Base-by-base conservation (phyloP, 2,329 filamentous ascomycete species). In the Alternaria gaisen region DNA sequence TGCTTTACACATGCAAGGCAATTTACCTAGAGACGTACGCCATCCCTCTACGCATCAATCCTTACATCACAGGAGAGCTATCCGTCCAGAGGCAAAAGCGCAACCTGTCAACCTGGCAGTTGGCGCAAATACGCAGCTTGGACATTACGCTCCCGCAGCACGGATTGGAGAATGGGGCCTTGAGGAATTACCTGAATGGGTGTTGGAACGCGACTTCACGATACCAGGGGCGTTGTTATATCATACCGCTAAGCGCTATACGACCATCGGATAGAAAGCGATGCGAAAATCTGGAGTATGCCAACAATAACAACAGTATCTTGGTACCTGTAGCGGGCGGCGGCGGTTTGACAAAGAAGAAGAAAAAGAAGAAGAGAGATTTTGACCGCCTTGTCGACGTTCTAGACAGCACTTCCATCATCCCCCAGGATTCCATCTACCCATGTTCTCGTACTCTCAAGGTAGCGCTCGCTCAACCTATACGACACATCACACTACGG, bases 1-100 rank as follows among this genome's bases (percentile, higher is more conserved):
- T 72, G 1, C 62, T 72, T 1, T 28, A 40, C 4, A 65, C 70
- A 8, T 74, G 69, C 50, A 63, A 61, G 12, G 68, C 65, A 5
- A 50, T 72, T 0, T 72, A 72, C 41, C 36, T 69, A 2, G 71
- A 74, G 24, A 68, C 71, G 2, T 72, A 63, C 20, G 22, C 43
- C 0, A 54, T 66, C 1, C 66, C 71, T 3, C 26, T 68, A 11
- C 47, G 42, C 1, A 53, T 72, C 0, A 72, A 72, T 20, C 34
- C 63, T n/a, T 53, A 50, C 14, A 18, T 43, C 22, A 36, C 55
- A 12, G 46, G 11, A 1, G 36, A 5, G 6, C 50, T 36, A 10
- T 53, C 40, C 12, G 26, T 34, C 18, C 40, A n/a, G 20, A 24
- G 53, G 38, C 9, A 6, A 14, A 51, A 48, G 30, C 8, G 48